Evolutionary conservation across 352 stramenopile genomes (phyloP).

Genomic region (Phytophthora vignae): DNA sequence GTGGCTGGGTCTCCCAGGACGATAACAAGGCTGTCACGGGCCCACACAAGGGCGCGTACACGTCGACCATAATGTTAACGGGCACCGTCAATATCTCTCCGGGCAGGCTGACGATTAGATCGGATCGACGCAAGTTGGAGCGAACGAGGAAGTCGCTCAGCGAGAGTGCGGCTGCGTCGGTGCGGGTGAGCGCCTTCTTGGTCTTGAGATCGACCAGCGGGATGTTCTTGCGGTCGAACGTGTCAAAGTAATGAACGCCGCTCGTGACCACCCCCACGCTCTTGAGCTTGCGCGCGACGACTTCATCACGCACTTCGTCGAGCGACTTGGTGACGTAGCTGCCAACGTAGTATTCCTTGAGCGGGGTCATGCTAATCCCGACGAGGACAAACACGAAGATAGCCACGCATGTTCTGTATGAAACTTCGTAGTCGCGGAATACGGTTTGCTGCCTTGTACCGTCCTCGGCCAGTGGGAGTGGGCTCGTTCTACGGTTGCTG

Average conservation of each 20-base stretch:
- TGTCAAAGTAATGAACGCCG: slow-evolving; percentile 41
- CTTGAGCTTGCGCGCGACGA: slow-evolving; percentile 33
- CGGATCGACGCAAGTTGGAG: slow-evolving; percentile 31
- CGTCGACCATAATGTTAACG: slow-evolving; percentile 25
- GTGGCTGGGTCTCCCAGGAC: slow-evolving; percentile 23
- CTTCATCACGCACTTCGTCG: slow-evolving; percentile 29
- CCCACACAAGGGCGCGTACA: slow-evolving; percentile 40
- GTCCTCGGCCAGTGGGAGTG: neutral
- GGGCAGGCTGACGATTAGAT: slow-evolving; percentile 24
- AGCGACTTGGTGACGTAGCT: slow-evolving; percentile 43
- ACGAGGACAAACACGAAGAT: slow-evolving; percentile 21
- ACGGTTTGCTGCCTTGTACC: neutral
- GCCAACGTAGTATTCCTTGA: slow-evolving; percentile 24
- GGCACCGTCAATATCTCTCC: slow-evolving; percentile 13
- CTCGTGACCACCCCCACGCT: slow-evolving; percentile 31
- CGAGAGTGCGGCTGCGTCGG: neutral
- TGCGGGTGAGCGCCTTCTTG: slow-evolving; percentile 6
- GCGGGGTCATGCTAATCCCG: slow-evolving; percentile 23
- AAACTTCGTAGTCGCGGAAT: slow-evolving; percentile 11
- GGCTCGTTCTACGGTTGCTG: neutral
- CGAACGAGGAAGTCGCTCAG: slow-evolving; percentile 38
- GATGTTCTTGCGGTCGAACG: slow-evolving; percentile 30
- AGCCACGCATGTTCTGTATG: slow-evolving; percentile 14
- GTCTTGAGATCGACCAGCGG: slow-evolving; percentile 32
- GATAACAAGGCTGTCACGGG: slow-evolving; percentile 4